Conservation (phyloP, 192 early-diverging fungal species). For the Coemansia furcata region DNA sequence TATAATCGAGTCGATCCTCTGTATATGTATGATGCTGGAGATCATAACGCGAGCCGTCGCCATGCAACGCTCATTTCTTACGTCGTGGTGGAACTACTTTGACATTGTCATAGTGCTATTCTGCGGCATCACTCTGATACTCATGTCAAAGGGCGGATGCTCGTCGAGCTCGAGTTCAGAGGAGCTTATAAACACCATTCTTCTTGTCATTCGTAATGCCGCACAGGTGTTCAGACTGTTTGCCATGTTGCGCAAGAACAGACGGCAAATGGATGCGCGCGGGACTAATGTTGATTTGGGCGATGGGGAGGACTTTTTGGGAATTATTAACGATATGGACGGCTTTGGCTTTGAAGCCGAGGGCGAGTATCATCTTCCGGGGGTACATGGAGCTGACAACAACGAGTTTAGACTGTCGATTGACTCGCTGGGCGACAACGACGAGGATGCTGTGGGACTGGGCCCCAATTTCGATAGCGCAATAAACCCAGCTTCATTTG, state of each 20-base stretch:
- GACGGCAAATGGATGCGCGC: constrained; percentile 33
- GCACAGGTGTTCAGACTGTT: constrained; percentile 68
- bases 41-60: constrained; percentile 65
- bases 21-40: constrained; percentile 74
- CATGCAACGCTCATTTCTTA: constrained; percentile 52
- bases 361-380: constrained; percentile 25
- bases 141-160: constrained; percentile 63
- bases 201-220: constrained; percentile 72
- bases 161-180: constrained; percentile 62
- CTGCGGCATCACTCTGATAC: constrained; percentile 65
- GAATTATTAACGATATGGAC: constrained; percentile 45
- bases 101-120: constrained; percentile 68
- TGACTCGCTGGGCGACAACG: constrained; percentile 21
- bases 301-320: constrained; percentile 29
- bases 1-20: constrained; percentile 66
- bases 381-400: background rate
- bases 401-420: constrained; percentile 50
- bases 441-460: constrained; percentile 1
- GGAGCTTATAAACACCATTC: constrained; percentile 67
- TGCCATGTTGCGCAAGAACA: constrained; percentile 63
- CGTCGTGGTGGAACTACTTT: constrained; percentile 70
- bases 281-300: constrained; percentile 28
- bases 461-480: background rate
- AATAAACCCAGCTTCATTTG: background rate
- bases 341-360: constrained; percentile 17